Conservation (phyloP, 495 filamentous ascomycete genomes). For the Beverwykella pulmonaria region DNA sequence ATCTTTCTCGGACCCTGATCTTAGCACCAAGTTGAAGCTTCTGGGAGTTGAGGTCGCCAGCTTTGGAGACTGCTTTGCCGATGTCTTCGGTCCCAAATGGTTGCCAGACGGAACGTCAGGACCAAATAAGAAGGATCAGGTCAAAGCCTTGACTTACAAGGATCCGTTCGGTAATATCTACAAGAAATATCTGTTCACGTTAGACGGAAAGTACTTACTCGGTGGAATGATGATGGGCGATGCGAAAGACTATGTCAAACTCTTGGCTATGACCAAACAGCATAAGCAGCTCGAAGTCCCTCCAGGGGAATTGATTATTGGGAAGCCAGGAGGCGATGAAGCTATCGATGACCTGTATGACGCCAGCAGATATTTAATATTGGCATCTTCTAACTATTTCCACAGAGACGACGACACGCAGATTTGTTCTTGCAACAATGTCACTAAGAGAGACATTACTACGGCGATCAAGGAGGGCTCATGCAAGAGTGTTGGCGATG, state of each 20-base stretch:
- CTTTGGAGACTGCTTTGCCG: constrained; percentile 94
- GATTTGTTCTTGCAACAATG: constrained; percentile 94
- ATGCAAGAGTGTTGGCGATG: constrained; percentile 80
- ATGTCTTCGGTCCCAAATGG: constrained; percentile 73
- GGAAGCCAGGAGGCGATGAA: constrained; percentile 73
- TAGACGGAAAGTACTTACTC: constrained; percentile 87
- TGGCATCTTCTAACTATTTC: neutral
- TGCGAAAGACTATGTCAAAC: constrained; percentile 87
- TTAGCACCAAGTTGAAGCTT: constrained; percentile 94
- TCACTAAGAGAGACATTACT: constrained; percentile 80
- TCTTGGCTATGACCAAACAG: constrained; percentile 86
- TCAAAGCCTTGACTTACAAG: constrained; percentile 87
- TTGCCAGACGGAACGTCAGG: constrained; percentile 56
- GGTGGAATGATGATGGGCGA: constrained; percentile 99
- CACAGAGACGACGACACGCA: constrained; percentile 78
- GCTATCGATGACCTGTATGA: constrained; percentile 66
- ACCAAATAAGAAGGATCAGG: constrained; percentile 48
- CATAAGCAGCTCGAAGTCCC: constrained; percentile 81
- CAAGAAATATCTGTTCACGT: constrained; percentile 91
- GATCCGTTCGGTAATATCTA: constrained; percentile 90
- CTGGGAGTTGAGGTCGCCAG: constrained; percentile 91
- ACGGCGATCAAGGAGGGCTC: constrained; percentile 73
- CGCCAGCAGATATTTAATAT: neutral
- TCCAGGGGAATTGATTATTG: constrained; percentile 83
- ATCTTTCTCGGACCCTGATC: constrained; percentile 77